These are phyloP conservation scores for Scalesia atractyloides DNA, from an alignment of 129 eudicot species.

Conservation along the genomic window DNA sequence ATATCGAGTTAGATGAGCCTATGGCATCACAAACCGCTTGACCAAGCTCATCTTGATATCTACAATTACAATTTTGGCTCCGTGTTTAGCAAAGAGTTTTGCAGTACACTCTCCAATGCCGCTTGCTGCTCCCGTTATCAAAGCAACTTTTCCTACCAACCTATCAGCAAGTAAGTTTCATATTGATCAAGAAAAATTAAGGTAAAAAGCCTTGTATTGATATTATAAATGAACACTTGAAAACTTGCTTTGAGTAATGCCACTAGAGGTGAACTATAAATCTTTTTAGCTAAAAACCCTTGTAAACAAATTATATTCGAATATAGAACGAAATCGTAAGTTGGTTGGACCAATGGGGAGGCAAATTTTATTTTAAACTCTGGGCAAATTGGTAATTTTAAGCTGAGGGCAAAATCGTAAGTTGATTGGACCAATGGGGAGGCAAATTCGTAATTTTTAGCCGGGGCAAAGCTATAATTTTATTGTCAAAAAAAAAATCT, in stretches of 20 bases:
- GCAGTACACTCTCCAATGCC: not conserved
- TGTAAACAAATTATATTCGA: no score
- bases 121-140: constrained; percentile 6
- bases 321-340: not conserved
- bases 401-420: no score
- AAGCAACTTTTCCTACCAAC: constrained; percentile 3
- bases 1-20: constrained; percentile 13
- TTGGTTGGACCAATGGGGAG: no score
- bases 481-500: no score
- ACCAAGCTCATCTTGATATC: constrained; percentile 5
- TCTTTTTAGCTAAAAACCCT: no score
- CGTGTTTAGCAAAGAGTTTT: constrained; percentile 5
- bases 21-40: constrained; percentile 8
- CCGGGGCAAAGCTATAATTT: no score
- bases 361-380: no score
- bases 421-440: no score
- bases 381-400: no score
- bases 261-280: not conserved
- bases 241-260: not conserved
- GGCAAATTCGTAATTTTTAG: no score
- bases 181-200: not conserved
- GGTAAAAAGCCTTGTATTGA: not conserved
- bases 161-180: not conserved
- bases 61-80: not conserved
- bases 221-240: not conserved